Evolutionary conservation across 2,329 filamentous ascomycete genomes (phyloP).

Genomic region (Macrophomina pseudophaseolina): DNA sequence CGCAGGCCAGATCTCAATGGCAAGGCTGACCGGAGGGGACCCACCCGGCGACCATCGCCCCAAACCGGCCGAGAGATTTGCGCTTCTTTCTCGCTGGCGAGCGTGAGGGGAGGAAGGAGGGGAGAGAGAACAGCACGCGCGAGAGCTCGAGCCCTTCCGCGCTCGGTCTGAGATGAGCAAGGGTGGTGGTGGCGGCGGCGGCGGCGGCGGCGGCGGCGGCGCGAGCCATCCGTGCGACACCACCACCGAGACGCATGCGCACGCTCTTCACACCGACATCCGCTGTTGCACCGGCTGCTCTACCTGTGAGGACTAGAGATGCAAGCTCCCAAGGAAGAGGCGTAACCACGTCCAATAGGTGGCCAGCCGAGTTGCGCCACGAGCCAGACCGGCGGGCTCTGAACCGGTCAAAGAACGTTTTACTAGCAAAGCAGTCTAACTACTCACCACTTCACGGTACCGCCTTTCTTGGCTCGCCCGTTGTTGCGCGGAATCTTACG

Average conservation of each 20-base stretch:
- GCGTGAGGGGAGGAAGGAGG: not conserved
- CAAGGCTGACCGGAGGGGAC: slow-evolving; percentile 1
- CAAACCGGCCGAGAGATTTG: not conserved
- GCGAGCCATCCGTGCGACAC: not conserved
- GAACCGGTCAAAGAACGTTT: not conserved
- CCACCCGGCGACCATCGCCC: not conserved
- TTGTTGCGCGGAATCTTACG: not conserved
- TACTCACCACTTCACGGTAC: not conserved
- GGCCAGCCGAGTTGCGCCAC: not conserved
- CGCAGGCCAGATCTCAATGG: not conserved
- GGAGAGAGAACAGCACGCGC: not conserved
- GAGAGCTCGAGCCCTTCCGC: not conserved
- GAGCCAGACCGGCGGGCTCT: not conserved
- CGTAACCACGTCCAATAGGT: not conserved
- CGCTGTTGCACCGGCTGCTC: not conserved
- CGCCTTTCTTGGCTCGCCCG: not conserved
- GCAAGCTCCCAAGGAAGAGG: not conserved
- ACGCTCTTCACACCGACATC: slow-evolving; percentile 14
- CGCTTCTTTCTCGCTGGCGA: not conserved
- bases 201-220: not conserved
- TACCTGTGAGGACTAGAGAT: not conserved
- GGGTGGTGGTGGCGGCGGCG: not conserved
- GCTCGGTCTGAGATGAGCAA: not conserved
- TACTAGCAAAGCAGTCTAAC: not conserved
- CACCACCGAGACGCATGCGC: not conserved